Evolutionary conservation across 2,329 filamentous ascomycete genomes (phyloP), one percentile per base, ranked within the genome.

Genomic region (Phaeoacremonium minimum): DNA sequence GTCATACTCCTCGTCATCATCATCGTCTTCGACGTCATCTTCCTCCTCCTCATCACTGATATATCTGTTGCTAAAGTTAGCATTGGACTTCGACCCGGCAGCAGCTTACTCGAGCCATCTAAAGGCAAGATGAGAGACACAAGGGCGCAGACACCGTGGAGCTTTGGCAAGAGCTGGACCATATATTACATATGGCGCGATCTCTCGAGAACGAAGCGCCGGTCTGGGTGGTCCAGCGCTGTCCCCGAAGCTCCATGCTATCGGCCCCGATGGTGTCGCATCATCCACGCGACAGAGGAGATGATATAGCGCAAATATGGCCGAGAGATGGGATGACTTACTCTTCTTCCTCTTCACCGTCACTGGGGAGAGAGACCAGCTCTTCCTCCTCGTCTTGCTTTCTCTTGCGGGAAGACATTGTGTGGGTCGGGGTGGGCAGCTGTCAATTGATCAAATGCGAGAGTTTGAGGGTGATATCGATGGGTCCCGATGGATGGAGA

Each of bases 301-400:
- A 40, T 28, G 35, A 8, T 6, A 40, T 33, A 30, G 31, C 32
- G 26, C 22, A 40, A 53, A 30, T 51, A 60, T 32, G 54, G 11
- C 26, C 15, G 26, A 19, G n/a, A 18, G n/a, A 36, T 28, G 18
- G 14, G 15, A 15, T 18, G 7, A 57, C 71, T 66, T 66, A 75
- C 71, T 74, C 71, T 53, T 74, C 69, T 53, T 74, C 71, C 50
- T 71, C 67, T 30, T 64, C 68, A 32, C 66, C 64, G 32, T 64
- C 70, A 42, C 72, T 71, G 36, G 71, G 71, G 37, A 75, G 67
- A 43, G 71, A 72, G 43, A 75, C 66, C 20, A 75, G 69, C 59
- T 74, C 70, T 40, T 73, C 70, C 53, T 71, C 67, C 16, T 66
- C 38, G 16, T 38, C 67, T 49, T 69, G 66, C 64, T 71, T 72